A percentile compares a stretch with the other conserved stretches of the same genome.
Evolutionary conservation across 2,329 filamentous ascomycete genomes (phyloP).

Genomic region (Thermothelomyces thermophilus): DNA sequence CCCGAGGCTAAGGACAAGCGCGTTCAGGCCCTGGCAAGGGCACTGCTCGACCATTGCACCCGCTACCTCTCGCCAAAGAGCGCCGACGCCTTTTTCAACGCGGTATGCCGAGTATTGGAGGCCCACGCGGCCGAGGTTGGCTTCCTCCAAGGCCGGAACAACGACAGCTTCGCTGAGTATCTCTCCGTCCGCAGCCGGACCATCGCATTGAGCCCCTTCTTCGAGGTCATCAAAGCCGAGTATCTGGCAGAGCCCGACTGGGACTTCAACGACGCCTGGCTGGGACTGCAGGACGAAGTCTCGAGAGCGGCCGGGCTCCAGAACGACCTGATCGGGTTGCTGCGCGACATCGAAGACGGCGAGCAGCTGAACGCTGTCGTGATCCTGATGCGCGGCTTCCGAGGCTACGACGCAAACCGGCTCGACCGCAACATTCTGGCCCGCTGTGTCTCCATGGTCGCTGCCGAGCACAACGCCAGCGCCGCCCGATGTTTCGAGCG

Average conservation of each 20-base stretch:
- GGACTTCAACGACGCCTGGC: neutral
- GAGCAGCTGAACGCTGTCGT: slow-evolving; percentile 17
- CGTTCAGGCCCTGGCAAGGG: slow-evolving; percentile 3
- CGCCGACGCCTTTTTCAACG: slow-evolving; percentile 11
- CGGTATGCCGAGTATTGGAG: slow-evolving; percentile 2
- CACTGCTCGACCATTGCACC: neutral
- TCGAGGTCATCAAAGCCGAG: slow-evolving; percentile 18
- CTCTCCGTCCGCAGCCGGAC: slow-evolving; percentile 16
- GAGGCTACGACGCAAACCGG: neutral
- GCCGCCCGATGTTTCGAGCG: slow-evolving; percentile 8
- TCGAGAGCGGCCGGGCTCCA: slow-evolving; percentile 15
- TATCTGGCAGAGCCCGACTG: slow-evolving; percentile 1
- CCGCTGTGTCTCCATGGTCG: slow-evolving; percentile 8
- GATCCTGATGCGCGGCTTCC: slow-evolving; percentile 8
- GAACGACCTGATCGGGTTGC: slow-evolving; percentile 17
- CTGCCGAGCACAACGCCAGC: slow-evolving; percentile 13
- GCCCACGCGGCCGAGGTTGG: slow-evolving; percentile 12
- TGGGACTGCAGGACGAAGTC: slow-evolving; percentile 12
- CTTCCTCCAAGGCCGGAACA: slow-evolving; percentile 5
- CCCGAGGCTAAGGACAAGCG: neutral
- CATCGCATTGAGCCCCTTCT: slow-evolving; percentile 18
- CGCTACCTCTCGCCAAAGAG: slow-evolving; percentile 4
- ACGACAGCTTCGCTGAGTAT: slow-evolving; percentile 10
- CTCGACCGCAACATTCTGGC: neutral
- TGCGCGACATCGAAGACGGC: slow-evolving; percentile 15